A percentile compares a stretch with the other conserved stretches of the same genome.
These are phyloP conservation scores for Boletus reticuloceps DNA, from an alignment of 768 basidiomycete genomes.

Conservation along the genomic window DNA sequence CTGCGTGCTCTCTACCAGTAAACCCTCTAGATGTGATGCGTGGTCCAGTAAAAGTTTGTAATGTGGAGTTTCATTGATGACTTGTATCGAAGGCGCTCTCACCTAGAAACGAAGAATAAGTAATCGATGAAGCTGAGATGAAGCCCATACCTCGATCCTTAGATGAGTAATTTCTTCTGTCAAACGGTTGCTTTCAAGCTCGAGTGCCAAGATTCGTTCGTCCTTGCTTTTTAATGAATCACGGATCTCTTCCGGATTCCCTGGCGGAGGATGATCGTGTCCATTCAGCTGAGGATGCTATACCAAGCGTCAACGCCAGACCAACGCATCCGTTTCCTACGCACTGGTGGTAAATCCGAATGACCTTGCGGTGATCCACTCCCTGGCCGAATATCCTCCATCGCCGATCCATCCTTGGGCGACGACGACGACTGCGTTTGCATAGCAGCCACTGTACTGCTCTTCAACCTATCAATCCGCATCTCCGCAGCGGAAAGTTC, in stretches of 20 bases:
- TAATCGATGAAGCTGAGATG: neutral
- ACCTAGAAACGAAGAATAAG: constrained; percentile 28
- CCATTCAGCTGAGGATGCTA: constrained; percentile 46
- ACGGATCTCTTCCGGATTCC: constrained; percentile 41
- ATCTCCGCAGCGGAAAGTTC: constrained; percentile 57
- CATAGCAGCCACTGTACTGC: constrained; percentile 49
- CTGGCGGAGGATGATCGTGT: constrained; percentile 37
- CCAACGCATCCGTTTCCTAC: constrained; percentile 42
- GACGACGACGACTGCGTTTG: constrained; percentile 38
- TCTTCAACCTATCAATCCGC: constrained; percentile 59
- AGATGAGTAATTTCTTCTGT: constrained; percentile 44
- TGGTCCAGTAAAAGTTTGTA: constrained; percentile 61
- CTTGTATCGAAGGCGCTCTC: constrained; percentile 43
- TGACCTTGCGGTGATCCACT: constrained; percentile 47
- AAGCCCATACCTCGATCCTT: constrained; percentile 42
- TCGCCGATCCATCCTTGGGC: constrained; percentile 29
- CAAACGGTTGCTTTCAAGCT: constrained; percentile 44
- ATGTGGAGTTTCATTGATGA: constrained; percentile 44
- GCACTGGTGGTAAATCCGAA: constrained; percentile 69
- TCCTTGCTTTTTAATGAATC: constrained; percentile 30
- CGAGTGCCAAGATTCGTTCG: constrained; percentile 46
- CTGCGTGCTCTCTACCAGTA: constrained; percentile 37
- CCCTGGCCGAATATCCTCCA: constrained; percentile 28
- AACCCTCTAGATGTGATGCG: constrained; percentile 45
- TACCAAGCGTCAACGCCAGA: constrained; percentile 33